phyloP scores from a whole-genome alignment of 116 monocot genomes.

The Posidonia oceanica region DNA sequence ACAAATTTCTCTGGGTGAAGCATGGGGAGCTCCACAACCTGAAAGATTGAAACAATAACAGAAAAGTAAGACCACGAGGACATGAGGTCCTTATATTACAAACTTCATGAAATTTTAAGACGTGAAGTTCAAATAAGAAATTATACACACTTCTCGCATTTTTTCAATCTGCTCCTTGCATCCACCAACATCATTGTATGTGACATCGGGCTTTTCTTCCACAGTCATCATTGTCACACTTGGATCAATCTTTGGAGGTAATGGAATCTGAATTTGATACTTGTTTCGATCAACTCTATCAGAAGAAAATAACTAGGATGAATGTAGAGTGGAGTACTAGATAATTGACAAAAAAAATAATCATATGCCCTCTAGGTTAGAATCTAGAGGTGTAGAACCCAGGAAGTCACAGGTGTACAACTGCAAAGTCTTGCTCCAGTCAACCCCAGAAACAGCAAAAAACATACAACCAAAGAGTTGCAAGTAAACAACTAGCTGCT shows the following conservation, averaged over 20 bases:
- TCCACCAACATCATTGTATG: conserved; percentile 94
- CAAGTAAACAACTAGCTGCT: neutral
- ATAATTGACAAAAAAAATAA: too few relatives aligned
- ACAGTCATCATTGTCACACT: conserved; percentile 99
- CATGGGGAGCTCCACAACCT: conserved; percentile 98
- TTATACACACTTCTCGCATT: conserved; percentile 58
- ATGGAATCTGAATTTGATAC: conserved; percentile 93
- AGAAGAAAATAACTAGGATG: too few relatives aligned
- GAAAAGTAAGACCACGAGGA: too few relatives aligned
- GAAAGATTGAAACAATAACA: neutral
- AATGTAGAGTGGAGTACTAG: too few relatives aligned
- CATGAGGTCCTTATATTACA: too few relatives aligned
- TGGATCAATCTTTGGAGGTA: conserved; percentile 94
- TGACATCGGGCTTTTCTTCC: conserved; percentile 92
- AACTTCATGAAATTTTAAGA: too few relatives aligned
- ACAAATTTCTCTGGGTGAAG: conserved; percentile 99
- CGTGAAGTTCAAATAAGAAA: too few relatives aligned
- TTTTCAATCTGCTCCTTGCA: conserved; percentile 96
- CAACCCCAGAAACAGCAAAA: neutral
- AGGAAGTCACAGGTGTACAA: too few relatives aligned
- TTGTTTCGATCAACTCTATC: conserved; percentile 77
- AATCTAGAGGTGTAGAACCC: too few relatives aligned
- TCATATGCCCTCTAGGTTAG: too few relatives aligned
- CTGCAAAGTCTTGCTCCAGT: neutral
- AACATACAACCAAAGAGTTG: neutral